phyloP scores from a whole-genome alignment of 2,329 filamentous ascomycete genomes.

The Colletotrichum falcatum region DNA sequence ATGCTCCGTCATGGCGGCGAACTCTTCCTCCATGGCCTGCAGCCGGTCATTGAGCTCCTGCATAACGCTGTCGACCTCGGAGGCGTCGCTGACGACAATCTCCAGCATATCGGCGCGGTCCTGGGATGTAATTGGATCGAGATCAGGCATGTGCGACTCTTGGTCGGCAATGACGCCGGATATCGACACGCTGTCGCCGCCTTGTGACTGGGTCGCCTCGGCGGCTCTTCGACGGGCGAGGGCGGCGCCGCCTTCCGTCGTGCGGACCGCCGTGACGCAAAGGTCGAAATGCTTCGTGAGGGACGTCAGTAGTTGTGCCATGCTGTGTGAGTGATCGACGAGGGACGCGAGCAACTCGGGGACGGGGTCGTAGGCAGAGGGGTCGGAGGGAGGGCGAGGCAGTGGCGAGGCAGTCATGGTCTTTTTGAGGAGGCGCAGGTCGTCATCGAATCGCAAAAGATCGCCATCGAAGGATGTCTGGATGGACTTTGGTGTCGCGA shows the following conservation, averaged over 20 bases:
- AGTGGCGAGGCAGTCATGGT: constrained; percentile 60
- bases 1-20: constrained; percentile 72
- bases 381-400: constrained; percentile 50
- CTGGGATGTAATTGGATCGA: constrained; percentile 78
- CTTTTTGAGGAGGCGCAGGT: constrained; percentile 74
- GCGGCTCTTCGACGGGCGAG: constrained; percentile 76
- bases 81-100: constrained; percentile 79
- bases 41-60: constrained; percentile 80
- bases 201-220: constrained; percentile 66
- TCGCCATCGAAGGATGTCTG: constrained; percentile 83
- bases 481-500: constrained; percentile 58
- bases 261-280: constrained; percentile 90
- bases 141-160: constrained; percentile 60
- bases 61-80: constrained; percentile 74
- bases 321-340: constrained; percentile 80
- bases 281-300: constrained; percentile 92
- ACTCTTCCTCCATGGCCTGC: constrained; percentile 80
- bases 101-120: constrained; percentile 87
- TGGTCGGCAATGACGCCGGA: constrained; percentile 74
- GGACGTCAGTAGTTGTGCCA: constrained; percentile 84
- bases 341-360: constrained; percentile 70
- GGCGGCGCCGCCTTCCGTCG: constrained; percentile 84
- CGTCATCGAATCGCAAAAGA: constrained; percentile 79
- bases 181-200: constrained; percentile 67
- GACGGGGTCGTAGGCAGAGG: constrained; percentile 57